phyloP scores from a whole-genome alignment of 768 basidiomycete species.

The Podaxis sp. region DNA sequence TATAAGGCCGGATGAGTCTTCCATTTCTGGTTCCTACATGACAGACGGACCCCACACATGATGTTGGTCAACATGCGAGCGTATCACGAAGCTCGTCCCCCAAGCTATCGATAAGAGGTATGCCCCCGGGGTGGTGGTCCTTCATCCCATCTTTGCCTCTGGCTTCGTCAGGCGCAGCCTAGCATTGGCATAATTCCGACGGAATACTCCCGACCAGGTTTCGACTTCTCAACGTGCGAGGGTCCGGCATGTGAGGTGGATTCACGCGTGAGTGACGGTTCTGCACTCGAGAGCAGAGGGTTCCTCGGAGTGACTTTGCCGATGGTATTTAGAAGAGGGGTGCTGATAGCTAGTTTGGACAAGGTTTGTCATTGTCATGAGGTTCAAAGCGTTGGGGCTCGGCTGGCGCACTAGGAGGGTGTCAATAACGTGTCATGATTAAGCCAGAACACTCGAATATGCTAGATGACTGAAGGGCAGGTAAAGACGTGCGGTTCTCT shows the following conservation, averaged over 20 bases:
- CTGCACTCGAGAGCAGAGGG: not conserved
- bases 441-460: constrained; percentile 13
- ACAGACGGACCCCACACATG: not conserved
- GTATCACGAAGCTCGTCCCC: not conserved
- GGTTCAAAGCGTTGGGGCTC: constrained; percentile 23
- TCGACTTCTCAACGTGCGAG: constrained; percentile 1
- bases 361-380: constrained; percentile 5
- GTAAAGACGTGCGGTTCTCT: constrained; percentile 10
- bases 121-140: not conserved
- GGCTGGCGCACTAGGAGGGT: constrained; percentile 22
- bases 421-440: constrained; percentile 11
- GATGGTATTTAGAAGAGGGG: not conserved
- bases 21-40: not conserved
- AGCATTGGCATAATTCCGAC: constrained; percentile 3
- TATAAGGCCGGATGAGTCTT: not conserved
- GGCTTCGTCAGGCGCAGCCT: constrained; percentile 6
- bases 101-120: not conserved
- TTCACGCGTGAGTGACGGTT: constrained; percentile 2
- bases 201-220: not conserved
- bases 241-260: constrained; percentile 7
- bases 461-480: not conserved
- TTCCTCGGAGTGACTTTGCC: not conserved
- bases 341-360: not conserved
- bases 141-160: not conserved
- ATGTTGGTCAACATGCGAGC: not conserved